Conservation (phyloP, 495 filamentous ascomycete species). For the Trichocladium uniseriatum region DNA sequence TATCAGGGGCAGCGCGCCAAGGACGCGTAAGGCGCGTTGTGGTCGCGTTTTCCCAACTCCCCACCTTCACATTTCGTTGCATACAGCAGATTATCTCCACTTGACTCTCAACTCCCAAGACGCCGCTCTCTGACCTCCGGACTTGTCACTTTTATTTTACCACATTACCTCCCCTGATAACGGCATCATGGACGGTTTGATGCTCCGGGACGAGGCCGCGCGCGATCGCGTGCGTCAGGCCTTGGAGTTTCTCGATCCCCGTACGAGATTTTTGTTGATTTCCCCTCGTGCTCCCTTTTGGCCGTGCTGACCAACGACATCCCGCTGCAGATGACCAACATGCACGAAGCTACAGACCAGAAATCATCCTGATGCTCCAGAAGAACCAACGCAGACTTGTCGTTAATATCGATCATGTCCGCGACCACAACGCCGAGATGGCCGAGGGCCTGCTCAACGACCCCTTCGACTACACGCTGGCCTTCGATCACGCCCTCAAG, state of each 20-base stretch:
- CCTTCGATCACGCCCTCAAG: conserved; percentile 84
- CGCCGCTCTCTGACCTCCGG: neutral
- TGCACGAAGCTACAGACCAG: conserved; percentile 69
- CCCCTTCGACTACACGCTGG: conserved; percentile 79
- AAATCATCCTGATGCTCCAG: conserved; percentile 89
- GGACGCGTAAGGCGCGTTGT: conserved; percentile 19
- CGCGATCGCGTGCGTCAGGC: conserved; percentile 72
- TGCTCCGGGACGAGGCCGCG: conserved; percentile 72
- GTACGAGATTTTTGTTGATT: conserved; percentile 40
- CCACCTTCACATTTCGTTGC: conserved; percentile 3
- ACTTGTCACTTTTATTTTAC: neutral
- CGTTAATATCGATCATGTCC: conserved; percentile 91
- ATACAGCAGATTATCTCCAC: too few species aligned
- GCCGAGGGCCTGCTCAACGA: conserved; percentile 79
- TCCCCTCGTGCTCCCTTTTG: neutral
- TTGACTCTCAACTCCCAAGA: neutral
- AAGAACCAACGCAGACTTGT: conserved; percentile 65
- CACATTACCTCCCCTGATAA: neutral
- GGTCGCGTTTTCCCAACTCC: conserved; percentile 21
- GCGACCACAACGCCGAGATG: conserved; percentile 78
- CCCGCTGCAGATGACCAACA: conserved; percentile 42
- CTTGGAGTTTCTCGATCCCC: conserved; percentile 77
- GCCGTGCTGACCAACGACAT: conserved; percentile 4
- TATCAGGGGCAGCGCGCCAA: conserved; percentile 13
- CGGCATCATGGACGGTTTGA: conserved; percentile 56